Base-by-base conservation (phyloP, 352 stramenopile genomes). In the Globisporangium perplexum region DNA sequence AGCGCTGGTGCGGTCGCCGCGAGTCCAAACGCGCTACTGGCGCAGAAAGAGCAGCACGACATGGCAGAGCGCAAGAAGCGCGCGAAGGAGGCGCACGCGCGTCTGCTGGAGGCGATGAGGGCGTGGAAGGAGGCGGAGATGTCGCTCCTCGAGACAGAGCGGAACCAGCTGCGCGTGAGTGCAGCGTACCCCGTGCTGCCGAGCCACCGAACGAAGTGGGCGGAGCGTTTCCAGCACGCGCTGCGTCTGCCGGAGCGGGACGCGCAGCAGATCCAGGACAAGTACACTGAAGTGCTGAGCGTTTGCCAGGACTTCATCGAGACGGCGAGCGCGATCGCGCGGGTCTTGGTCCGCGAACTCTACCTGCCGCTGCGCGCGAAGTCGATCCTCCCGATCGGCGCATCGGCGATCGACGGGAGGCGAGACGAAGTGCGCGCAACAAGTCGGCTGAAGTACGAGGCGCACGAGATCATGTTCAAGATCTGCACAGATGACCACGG, bases 261-360 rank as follows among this genome's bases (percentile, higher is more conserved):
- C 12, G 36, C 59, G 5, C 43, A 71, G 10, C 64, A 86, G 50
- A 68, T 86, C 17, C 67, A 88, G 59, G 57, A 63, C 7, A 96
- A 96, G 47, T 97, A 96, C 63, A 80, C 73, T 3, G 83, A 97
- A 57, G 63, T 97, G 3, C 50, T 83, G 43, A 79, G 87, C 33
- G 71, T 97, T 18, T 95, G 82, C 42, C 76, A 96, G 35, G 89
- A 96, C 59, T 98, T 98, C 51, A 56, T 97, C 3, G 74, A 90
- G 33, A 86, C 74, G 7, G 81, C 83, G 11, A 77, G 50, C 17
- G 62, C 84, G 0, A 70, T 91, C 11, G 88, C 87, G 0, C 54
- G 78, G 14, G 82, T 91, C 2, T 66, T 98, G 10, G 68, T 97
- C 11, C 72, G 90, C 7, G 91, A 98, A 53, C 63, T 79, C 24